Evolutionary conservation across 352 stramenopile genomes (phyloP).

Genomic region (Phytopythium helicoides): DNA sequence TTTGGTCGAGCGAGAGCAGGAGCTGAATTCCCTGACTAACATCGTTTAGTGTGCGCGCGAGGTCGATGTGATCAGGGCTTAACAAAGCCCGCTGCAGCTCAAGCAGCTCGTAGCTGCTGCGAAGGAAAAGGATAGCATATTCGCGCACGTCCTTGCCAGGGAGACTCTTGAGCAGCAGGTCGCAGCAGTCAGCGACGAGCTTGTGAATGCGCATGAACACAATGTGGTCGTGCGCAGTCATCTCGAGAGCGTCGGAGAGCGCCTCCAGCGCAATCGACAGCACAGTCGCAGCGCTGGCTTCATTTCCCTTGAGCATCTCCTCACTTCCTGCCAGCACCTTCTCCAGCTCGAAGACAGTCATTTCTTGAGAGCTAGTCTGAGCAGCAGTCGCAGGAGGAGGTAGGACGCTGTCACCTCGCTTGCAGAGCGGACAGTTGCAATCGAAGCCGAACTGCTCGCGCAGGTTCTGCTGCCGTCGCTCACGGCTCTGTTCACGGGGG

Average conservation of each 20-base stretch:
- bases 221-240: slow-evolving; percentile 82
- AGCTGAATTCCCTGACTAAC: slow-evolving; percentile 90
- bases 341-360: slow-evolving; percentile 59
- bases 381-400: slow-evolving; percentile 23
- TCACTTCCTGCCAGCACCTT: slow-evolving; percentile 56
- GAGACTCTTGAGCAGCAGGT: slow-evolving; percentile 69
- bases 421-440: slow-evolving; percentile 64
- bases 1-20: slow-evolving; percentile 84
- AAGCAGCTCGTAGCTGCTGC: slow-evolving; percentile 83
- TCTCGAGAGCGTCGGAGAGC: slow-evolving; percentile 77
- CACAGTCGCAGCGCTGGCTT: slow-evolving; percentile 40
- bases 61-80: slow-evolving; percentile 89
- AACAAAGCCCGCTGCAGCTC: slow-evolving; percentile 84
- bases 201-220: slow-evolving; percentile 90
- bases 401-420: slow-evolving; percentile 67
- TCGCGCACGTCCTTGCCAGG: slow-evolving; percentile 67
- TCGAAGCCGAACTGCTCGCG: slow-evolving; percentile 92
- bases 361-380: slow-evolving; percentile 10
- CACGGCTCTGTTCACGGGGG: slow-evolving; percentile 85
- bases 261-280: slow-evolving; percentile 73
- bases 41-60: slow-evolving; percentile 91
- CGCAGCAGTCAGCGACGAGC: slow-evolving; percentile 89
- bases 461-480: slow-evolving; percentile 74
- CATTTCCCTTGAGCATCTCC: slow-evolving; percentile 52
- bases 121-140: slow-evolving; percentile 86